Evolutionary conservation across 768 basidiomycete genomes (phyloP).

Genomic region (Tephrocybe sp.): DNA sequence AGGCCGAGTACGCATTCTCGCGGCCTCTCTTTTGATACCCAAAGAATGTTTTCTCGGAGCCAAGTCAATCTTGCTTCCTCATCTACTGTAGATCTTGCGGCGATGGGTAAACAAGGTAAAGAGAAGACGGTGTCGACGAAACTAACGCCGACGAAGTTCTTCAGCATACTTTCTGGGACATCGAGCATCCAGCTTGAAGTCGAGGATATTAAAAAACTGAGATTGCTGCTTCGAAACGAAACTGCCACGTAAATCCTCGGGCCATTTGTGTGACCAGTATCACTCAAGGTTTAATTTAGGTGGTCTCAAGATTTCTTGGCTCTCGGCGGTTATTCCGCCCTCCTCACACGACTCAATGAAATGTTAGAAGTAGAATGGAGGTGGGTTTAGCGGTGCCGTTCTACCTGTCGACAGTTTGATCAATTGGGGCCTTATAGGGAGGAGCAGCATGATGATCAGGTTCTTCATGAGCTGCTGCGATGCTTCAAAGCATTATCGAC

Average conservation of each 20-base stretch:
- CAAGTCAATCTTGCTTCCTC: constrained; percentile 45
- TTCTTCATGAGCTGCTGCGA: constrained; percentile 86
- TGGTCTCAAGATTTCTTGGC: constrained; percentile 90
- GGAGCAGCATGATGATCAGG: constrained; percentile 96
- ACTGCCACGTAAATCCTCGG: constrained; percentile 61
- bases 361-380: constrained; percentile 96
- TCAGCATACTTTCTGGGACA: constrained; percentile 60
- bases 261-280: not conserved
- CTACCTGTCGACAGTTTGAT: not conserved
- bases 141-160: constrained; percentile 65
- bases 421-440: constrained; percentile 54
- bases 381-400: constrained; percentile 36
- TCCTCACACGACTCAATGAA: constrained; percentile 85
- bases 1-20: constrained; percentile 48
- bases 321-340: constrained; percentile 79
- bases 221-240: constrained; percentile 87
- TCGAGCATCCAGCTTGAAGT: constrained; percentile 81
- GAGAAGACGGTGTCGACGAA: constrained; percentile 49
- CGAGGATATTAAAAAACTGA: constrained; percentile 82
- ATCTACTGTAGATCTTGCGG: constrained; percentile 41
- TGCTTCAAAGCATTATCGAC: constrained; percentile 95
- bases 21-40: constrained; percentile 59
- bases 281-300: constrained; percentile 32
- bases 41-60: constrained; percentile 50
- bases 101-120: constrained; percentile 39